Evolutionary conservation across 306 rosid species (phyloP), one percentile per base, ranked within the genome.

Genomic region (Vicia villosa): DNA sequence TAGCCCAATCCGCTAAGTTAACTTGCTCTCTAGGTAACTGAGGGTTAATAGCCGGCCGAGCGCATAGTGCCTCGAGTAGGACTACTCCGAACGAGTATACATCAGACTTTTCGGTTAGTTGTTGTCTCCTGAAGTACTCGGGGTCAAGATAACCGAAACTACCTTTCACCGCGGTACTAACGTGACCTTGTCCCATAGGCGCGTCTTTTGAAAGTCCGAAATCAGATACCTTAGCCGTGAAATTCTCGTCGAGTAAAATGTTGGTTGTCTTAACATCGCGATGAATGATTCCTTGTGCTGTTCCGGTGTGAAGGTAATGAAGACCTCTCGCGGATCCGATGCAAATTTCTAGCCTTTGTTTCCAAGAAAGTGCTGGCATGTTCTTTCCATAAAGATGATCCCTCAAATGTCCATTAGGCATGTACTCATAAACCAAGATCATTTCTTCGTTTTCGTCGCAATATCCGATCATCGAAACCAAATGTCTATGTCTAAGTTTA

Each of bases 71-170:
- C 65, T 86, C 90, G 2, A 86, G 80, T 8, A 86, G 68, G 2
- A 86, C 90, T 1, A 86, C 90, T 36, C 90, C 90, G 50, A 86
- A 86, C 1, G 90, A 86, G 63, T 86, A 86, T 10, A 86, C 90
- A 28, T 86, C 90, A 1, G 90, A 86, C 19, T 86, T 86, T 5
- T 86, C 90, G 2, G 90, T 86, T 45, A 86, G 22, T 40, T 86
- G 90, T 55, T 86, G 90, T 41, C 87, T 81, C 73, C 87, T 75
- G 81, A 86, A 86, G 73, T 86, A 86, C 67, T 86, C 90, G 2
- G 90, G 90, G 28, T 86, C 90, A n/a, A 86, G 73, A 74, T 86
- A 86, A 43, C 90, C 90, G 15, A 86, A 86, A 16, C 90, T 86
- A 24, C 90, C 90, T 42, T 86, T 86, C 28, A 86, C 90, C 3